These are phyloP conservation scores for Thuja plicata DNA, from an alignment of 83 land plant genomes.

Conservation along the genomic window DNA sequence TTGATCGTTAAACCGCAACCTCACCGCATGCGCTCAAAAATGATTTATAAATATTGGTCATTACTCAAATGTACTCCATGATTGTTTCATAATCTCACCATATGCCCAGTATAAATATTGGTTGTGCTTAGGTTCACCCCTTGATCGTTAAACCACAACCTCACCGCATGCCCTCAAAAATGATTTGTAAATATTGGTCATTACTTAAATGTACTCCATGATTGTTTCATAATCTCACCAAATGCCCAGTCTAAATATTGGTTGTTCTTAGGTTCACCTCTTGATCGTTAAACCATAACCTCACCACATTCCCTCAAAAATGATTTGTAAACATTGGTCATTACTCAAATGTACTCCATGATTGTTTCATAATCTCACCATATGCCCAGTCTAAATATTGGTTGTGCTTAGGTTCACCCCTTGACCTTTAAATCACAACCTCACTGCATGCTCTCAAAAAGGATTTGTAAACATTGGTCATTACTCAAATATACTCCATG, in stretches of 20 bases:
- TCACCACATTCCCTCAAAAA: neutral
- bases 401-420: too few species aligned
- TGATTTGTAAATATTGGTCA: too few species aligned
- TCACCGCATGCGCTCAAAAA: neutral
- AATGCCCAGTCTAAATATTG: neutral
- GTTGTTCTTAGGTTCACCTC: neutral
- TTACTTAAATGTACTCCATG: neutral
- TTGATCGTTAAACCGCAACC: neutral
- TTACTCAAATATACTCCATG: neutral
- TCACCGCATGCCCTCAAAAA: neutral
- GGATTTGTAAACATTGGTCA: too few species aligned
- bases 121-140: too few species aligned
- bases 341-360: neutral
- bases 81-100: too few species aligned
- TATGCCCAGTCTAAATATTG: neutral
- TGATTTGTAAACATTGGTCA: too few species aligned
- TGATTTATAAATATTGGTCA: too few species aligned
- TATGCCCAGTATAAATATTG: neutral
- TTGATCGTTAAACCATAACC: neutral
- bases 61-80: neutral
- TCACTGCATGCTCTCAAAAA: neutral
- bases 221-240: too few species aligned
- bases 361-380: too few species aligned
- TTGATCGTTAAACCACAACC: neutral
- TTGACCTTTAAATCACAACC: neutral